Conservation (phyloP, 192 early-diverging fungal species). For the Cetraspora pellucida region DNA sequence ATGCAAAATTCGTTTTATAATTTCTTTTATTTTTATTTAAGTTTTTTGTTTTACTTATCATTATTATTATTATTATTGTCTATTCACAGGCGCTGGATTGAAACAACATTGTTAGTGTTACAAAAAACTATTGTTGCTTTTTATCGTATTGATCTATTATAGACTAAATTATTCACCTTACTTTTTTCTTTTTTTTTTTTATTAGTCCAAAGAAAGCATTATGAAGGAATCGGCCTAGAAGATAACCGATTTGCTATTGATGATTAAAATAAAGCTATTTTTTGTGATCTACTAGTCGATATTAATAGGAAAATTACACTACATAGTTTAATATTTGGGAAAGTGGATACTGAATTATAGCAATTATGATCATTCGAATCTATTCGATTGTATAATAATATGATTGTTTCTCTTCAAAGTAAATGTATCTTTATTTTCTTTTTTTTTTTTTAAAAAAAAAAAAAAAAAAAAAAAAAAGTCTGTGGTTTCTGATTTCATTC, state of each 20-base stretch:
- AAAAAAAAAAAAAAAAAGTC: too few relatives aligned
- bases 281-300: too few relatives aligned
- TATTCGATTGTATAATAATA: too few relatives aligned
- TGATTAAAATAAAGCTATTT: not conserved
- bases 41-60: not conserved
- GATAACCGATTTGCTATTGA: slow-evolving; percentile 14
- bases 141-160: not conserved
- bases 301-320: too few relatives aligned
- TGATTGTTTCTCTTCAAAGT: too few relatives aligned
- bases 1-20: not conserved
- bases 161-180: too few relatives aligned
- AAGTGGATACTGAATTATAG: too few relatives aligned
- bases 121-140: not conserved
- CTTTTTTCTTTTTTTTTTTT: not conserved
- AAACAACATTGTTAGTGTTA: not conserved
- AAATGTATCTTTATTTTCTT: too few relatives aligned
- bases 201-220: slow-evolving; percentile 7
- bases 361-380: too few relatives aligned
- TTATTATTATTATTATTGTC: not conserved
- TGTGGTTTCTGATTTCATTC: too few relatives aligned
- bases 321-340: too few relatives aligned
- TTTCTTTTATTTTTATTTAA: not conserved
- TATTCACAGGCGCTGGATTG: not conserved
- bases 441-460: too few relatives aligned
- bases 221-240: not conserved